Conservation (phyloP, 2,329 filamentous ascomycete species). For the Xylariaceae sp. region DNA sequence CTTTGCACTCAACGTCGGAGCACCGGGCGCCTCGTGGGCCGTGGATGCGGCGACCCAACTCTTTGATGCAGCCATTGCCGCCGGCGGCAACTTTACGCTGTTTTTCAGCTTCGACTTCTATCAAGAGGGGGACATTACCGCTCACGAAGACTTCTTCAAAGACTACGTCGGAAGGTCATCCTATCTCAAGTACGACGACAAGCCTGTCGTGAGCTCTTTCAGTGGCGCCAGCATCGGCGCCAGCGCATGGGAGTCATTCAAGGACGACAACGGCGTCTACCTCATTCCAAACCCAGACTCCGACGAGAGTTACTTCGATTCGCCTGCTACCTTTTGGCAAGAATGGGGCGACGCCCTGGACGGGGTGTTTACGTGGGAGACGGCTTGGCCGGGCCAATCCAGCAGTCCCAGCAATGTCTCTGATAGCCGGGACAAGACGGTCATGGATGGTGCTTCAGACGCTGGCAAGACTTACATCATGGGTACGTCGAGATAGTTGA, state of each 20-base stretch:
- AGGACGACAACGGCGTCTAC: slow-evolving; percentile 29
- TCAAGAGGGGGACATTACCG: slow-evolving; percentile 23
- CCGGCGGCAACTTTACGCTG: slow-evolving; percentile 30
- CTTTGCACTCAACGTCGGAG: slow-evolving; percentile 36
- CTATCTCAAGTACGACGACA: slow-evolving; percentile 28
- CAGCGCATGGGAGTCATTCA: slow-evolving; percentile 29
- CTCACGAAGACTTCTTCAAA: slow-evolving; percentile 24
- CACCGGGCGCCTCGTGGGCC: slow-evolving; percentile 26
- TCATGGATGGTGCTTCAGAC: slow-evolving; percentile 22
- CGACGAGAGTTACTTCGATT: slow-evolving; percentile 32
- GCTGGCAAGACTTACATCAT: slow-evolving; percentile 36
- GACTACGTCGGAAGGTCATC: slow-evolving; percentile 27
- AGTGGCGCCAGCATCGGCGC: slow-evolving; percentile 24
- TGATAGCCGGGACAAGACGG: slow-evolving; percentile 22
- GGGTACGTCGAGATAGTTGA: slow-evolving; percentile 18
- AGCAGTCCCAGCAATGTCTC: slow-evolving; percentile 25
- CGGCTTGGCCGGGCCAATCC: slow-evolving; percentile 32
- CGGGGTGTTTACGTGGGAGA: slow-evolving; percentile 39
- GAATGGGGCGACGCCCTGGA: slow-evolving; percentile 33
- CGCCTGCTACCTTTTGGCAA: slow-evolving; percentile 26
- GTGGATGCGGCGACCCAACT: slow-evolving; percentile 27
- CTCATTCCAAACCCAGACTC: slow-evolving; percentile 35
- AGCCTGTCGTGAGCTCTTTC: slow-evolving; percentile 34
- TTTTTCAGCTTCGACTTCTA: slow-evolving; percentile 38
- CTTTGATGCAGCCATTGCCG: slow-evolving; percentile 28